Evolutionary conservation across 139 green algal species (phyloP).

Genomic region (Coelastrella sp.): DNA sequence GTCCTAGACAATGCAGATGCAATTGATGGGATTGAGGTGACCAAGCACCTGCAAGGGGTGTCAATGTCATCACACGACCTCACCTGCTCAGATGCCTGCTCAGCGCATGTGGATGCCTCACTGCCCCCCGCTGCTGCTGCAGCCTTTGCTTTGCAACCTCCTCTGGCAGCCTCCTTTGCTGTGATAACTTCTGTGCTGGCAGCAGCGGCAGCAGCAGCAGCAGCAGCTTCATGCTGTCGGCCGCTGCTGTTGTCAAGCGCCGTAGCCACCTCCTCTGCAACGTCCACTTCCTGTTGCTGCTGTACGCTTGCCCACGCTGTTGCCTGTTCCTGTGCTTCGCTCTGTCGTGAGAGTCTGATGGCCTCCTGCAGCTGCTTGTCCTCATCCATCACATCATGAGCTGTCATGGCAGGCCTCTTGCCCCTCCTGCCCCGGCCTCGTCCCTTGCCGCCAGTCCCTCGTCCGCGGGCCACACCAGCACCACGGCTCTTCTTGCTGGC

Average conservation of each 20-base stretch:
- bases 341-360: neutral
- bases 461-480: neutral
- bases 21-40: too few species aligned
- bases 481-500: neutral
- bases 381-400: neutral
- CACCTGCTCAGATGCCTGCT: neutral
- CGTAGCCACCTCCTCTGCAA: neutral
- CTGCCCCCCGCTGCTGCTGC: constrained; percentile 12
- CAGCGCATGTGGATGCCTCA: too few species aligned
- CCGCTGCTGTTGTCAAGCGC: neutral
- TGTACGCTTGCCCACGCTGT: neutral
- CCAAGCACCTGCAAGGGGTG: too few species aligned
- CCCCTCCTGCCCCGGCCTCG: neutral
- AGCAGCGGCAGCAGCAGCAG: neutral
- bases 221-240: neutral
- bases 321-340: neutral
- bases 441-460: neutral
- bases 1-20: too few species aligned
- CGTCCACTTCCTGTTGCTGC: neutral
- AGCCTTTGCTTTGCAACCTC: neutral
- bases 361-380: neutral
- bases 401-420: neutral
- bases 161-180: neutral
- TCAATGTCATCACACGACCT: too few species aligned
- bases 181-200: neutral